These are phyloP conservation scores for Phylloboletellus chloephorus DNA, from an alignment of 1,284 basidiomycete species.

Conservation along the genomic window DNA sequence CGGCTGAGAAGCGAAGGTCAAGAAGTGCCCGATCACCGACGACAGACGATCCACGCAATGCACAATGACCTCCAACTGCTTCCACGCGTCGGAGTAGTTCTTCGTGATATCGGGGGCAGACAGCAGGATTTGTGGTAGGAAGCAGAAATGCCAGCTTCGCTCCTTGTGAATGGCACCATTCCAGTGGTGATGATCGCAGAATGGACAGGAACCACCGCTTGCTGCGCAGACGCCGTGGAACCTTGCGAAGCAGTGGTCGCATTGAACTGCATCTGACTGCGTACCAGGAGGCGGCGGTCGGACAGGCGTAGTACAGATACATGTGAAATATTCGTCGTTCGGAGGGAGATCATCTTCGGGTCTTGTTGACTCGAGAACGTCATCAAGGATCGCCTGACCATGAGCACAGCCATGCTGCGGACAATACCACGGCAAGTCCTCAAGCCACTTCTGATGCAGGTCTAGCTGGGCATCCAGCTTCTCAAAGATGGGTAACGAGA, in stretches of 20 bases:
- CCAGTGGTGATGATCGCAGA: constrained; percentile 85
- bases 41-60: constrained; percentile 69
- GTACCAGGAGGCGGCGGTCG: constrained; percentile 67
- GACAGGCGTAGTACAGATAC: constrained; percentile 71
- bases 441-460: constrained; percentile 62
- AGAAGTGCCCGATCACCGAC: constrained; percentile 68
- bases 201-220: constrained; percentile 82
- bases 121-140: constrained; percentile 60
- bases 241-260: constrained; percentile 77
- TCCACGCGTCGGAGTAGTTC: constrained; percentile 71
- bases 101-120: constrained; percentile 69
- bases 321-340: constrained; percentile 73
- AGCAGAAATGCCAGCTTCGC: constrained; percentile 75
- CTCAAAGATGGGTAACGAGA: constrained; percentile 66
- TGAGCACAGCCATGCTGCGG: constrained; percentile 56
- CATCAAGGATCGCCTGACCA: constrained; percentile 56
- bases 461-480: constrained; percentile 62
- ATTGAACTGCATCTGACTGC: constrained; percentile 76
- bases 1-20: constrained; percentile 61
- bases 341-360: constrained; percentile 73
- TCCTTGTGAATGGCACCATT: constrained; percentile 75
- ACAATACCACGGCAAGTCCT: constrained; percentile 73
- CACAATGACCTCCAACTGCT: constrained; percentile 69
- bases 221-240: constrained; percentile 79
- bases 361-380: constrained; percentile 65